These are phyloP conservation scores for Euphrasia confusa DNA, from an alignment of 257 asterid species.

Conservation along the genomic window DNA sequence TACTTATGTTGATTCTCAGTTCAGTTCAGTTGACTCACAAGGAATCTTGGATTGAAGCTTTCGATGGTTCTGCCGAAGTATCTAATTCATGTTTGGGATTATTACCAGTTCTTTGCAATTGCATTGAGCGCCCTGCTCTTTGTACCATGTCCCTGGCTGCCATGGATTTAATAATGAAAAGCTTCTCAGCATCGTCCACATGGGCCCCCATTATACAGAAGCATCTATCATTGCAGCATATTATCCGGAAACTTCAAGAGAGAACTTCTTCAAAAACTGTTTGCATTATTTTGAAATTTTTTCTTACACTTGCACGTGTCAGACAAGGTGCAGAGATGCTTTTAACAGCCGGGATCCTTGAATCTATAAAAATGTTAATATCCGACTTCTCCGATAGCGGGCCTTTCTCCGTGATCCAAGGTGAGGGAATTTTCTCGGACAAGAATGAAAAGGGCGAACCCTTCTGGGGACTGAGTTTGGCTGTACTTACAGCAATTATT, in stretches of 20 bases:
- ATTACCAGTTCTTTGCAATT: constrained; percentile 76
- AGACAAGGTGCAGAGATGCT: constrained; percentile 86
- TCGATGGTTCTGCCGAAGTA: constrained; percentile 49
- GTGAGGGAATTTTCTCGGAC: constrained; percentile 43
- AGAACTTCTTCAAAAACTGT: constrained; percentile 29
- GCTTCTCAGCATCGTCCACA: constrained; percentile 55
- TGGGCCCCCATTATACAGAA: constrained; percentile 78
- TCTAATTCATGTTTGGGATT: constrained; percentile 56
- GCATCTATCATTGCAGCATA: constrained; percentile 58
- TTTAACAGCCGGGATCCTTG: constrained; percentile 63
- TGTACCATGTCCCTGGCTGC: constrained; percentile 60
- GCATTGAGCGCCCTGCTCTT: constrained; percentile 48
- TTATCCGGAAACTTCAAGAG: constrained; percentile 70
- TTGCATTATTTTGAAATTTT: constrained; percentile 56
- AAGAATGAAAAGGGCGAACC: constrained; percentile 47
- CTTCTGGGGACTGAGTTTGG: constrained; percentile 90
- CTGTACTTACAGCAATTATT: constrained; percentile 73
- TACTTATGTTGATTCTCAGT: constrained; percentile 62
- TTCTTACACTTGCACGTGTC: constrained; percentile 71
- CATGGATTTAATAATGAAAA: constrained; percentile 57
- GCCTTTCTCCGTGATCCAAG: constrained; percentile 40
- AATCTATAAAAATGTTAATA: constrained; percentile 50
- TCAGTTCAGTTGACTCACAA: constrained; percentile 40
- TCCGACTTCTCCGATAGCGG: constrained; percentile 46
- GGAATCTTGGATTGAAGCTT: constrained; percentile 30